Percentiles rank a stretch among this genome's conserved stretches.
phyloP scores from a whole-genome alignment of 2,329 filamentous ascomycete species.

The Colletotrichum chrysophilum region DNA sequence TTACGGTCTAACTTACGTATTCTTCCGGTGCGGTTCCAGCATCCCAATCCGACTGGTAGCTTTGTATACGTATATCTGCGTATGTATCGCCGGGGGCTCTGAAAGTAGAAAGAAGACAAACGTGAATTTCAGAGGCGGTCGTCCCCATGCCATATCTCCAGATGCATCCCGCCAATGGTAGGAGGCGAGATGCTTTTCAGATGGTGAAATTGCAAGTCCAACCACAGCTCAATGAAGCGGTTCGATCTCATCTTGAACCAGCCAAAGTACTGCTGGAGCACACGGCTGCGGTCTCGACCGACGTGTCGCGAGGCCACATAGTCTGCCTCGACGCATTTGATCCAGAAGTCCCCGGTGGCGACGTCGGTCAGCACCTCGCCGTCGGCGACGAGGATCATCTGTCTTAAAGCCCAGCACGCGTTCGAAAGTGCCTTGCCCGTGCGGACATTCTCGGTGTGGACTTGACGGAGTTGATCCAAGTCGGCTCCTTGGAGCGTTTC shows the following conservation, averaged over 20 bases:
- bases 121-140: neutral
- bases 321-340: neutral
- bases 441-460: neutral
- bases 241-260: neutral
- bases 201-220: neutral
- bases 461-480: neutral
- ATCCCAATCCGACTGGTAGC: too few species aligned
- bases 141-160: neutral
- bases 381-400: neutral
- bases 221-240: neutral
- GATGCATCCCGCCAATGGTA: neutral
- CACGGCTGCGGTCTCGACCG: neutral
- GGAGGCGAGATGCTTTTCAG: neutral
- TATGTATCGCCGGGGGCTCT: fast-evolving
- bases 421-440: neutral
- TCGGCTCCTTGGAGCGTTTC: neutral
- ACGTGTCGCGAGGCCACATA: neutral
- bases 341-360: neutral
- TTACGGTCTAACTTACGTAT: too few species aligned
- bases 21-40: too few species aligned
- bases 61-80: neutral
- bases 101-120: neutral
- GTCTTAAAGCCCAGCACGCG: neutral
- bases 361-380: neutral
- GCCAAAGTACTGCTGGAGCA: neutral